These are phyloP conservation scores for Metarhizium rileyi DNA, from an alignment of 2,329 filamentous ascomycete species.

Conservation along the genomic window DNA sequence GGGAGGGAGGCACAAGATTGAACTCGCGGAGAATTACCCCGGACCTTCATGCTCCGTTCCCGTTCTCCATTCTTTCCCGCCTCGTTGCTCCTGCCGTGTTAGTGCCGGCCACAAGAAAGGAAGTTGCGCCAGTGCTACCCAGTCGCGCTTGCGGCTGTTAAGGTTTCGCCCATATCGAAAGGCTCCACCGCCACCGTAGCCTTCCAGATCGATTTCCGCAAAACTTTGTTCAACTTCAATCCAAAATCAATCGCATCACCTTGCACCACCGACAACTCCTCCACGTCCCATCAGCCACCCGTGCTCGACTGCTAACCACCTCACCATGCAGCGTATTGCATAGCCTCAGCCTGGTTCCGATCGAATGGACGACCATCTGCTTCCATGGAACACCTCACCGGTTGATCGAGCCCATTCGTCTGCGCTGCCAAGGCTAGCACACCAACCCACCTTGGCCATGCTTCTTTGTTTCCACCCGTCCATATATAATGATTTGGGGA, in stretches of 20 bases:
- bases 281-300: not conserved
- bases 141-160: constrained; percentile 4
- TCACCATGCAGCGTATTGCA: not conserved
- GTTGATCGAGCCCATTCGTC: not conserved
- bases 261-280: not conserved
- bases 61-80: not conserved
- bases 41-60: too few species aligned
- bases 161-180: not conserved
- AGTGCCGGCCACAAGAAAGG: not conserved
- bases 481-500: not conserved
- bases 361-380: not conserved
- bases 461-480: not conserved
- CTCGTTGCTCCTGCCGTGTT: not conserved
- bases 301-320: not conserved
- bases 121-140: constrained; percentile 3
- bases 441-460: not conserved
- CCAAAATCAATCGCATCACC: not conserved
- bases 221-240: constrained; percentile 3
- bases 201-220: not conserved
- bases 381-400: not conserved
- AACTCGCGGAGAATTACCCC: not conserved
- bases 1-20: not conserved
- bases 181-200: constrained; percentile 5
- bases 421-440: not conserved
- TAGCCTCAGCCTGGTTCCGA: not conserved